These are phyloP conservation scores for Trypanosoma mega DNA, from an alignment of 208 protist genomes.

Conservation along the genomic window DNA sequence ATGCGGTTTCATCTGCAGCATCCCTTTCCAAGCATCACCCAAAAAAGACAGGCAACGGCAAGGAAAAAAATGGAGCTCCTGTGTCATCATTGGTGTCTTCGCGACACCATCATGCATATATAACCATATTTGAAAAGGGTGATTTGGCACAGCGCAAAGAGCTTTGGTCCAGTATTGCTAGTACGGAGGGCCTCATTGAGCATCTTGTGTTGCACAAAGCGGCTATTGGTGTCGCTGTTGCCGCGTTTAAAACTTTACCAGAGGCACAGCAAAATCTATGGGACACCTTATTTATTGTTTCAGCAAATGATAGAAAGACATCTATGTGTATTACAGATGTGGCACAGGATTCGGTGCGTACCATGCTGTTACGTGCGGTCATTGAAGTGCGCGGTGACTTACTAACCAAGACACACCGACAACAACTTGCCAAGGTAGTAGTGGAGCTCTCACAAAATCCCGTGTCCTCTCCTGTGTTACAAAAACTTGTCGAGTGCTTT, in stretches of 20 bases:
- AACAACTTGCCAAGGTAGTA: conserved; percentile 27
- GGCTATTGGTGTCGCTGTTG: conserved; percentile 27
- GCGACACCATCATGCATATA: conserved; percentile 56
- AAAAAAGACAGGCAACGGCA: not conserved
- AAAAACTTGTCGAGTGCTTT: conserved; percentile 65
- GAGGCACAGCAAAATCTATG: conserved; percentile 22
- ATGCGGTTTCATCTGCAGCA: too few relatives aligned
- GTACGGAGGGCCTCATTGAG: conserved; percentile 30
- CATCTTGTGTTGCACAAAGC: conserved; percentile 38
- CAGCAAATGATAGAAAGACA: not conserved
- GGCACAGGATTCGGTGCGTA: conserved; percentile 59
- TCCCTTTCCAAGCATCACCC: not conserved
- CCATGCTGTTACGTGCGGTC: conserved; percentile 67
- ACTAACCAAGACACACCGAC: conserved; percentile 24
- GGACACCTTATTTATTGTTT: not conserved
- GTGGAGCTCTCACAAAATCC: conserved; percentile 58
- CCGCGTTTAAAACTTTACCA: conserved; percentile 27
- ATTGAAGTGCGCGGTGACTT: conserved; percentile 50
- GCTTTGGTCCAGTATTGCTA: conserved; percentile 47
- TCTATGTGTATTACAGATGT: conserved; percentile 35
- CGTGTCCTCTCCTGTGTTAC: conserved; percentile 76
- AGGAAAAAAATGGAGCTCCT: not conserved
- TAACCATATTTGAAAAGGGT: conserved; percentile 65
- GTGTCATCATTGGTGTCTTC: too few relatives aligned
- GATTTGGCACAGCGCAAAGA: conserved; percentile 63